Base-by-base conservation (phyloP, 2,329 filamentous ascomycete genomes). In the Colletotrichum caudatum region DNA sequence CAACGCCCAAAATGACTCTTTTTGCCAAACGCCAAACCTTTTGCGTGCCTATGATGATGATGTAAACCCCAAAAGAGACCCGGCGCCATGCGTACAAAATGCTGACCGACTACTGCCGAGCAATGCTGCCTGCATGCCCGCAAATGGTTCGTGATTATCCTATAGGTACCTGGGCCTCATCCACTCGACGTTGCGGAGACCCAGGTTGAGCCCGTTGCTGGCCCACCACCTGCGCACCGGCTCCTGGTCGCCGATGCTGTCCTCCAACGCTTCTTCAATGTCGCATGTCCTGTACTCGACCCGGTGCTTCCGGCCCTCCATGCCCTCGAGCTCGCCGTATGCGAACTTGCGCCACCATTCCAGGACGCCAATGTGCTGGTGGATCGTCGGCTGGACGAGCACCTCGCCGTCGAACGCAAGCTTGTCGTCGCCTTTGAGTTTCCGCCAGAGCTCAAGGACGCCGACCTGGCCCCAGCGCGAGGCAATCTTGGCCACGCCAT, bases 271-370 rank as follows among this genome's bases (percentile, higher is more conserved):
- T 82, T 98, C 95, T 80, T 98, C 95, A 73, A 98, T 96, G 80
- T 97, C 94, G 80, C 94, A 97, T 1, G 94, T 97, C 80, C 95
- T 95, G 81, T 97, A 98, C 80, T 97, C 94, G 35, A 98, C 94
- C 64, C 89, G 88, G 75, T 95, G 86, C 73, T 84, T 84, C 41
- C 85, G 82, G 20, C 87, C 87, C 51, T 85, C 81, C 87, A 85
- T 89, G 51, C 84, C 86, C 0, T 84, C 84, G 41, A 88, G 82
- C 76, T 87, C 84, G 60, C 88, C 85, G 64, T 87, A 83, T 9
- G 88, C 88, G 76, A 91, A 92, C 64, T 86, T 87, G 77, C 93
- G 92, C 95, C 95, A 98, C 95, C 95, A 98, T 79, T 97, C 94
- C 9, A 98, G 84, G 29, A 97, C 94, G 46, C 90, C 87, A 3